phyloP scores from a whole-genome alignment of 1,139 yeast species.

The Magnusiomyces fungicola region DNA sequence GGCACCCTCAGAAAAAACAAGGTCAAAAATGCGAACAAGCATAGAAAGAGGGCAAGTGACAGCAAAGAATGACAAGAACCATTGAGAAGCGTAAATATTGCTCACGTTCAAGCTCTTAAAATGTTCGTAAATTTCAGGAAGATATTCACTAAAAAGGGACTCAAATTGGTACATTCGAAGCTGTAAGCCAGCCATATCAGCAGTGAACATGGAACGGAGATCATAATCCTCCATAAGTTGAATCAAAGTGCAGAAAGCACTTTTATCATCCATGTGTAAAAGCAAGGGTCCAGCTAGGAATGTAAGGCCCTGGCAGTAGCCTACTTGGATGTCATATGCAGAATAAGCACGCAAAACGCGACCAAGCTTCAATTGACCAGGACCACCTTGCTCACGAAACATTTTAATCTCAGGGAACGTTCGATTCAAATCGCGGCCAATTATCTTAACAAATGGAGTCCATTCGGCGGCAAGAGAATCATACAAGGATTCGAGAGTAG shows the following conservation, averaged over 20 bases:
- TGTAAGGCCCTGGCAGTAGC: slow-evolving; percentile 65
- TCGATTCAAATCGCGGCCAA: slow-evolving; percentile 53
- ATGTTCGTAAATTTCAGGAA: slow-evolving; percentile 43
- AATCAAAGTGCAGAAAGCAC: slow-evolving; percentile 49
- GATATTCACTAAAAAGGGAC: slow-evolving; percentile 36
- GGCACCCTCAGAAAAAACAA: slow-evolving; percentile 56
- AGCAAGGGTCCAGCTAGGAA: slow-evolving; percentile 59
- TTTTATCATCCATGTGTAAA: slow-evolving; percentile 43
- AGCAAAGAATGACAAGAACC: slow-evolving; percentile 62
- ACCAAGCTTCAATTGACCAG: slow-evolving; percentile 42
- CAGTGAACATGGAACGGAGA: slow-evolving; percentile 50
- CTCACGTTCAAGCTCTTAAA: slow-evolving; percentile 34
- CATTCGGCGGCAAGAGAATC: slow-evolving; percentile 37
- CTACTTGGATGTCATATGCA: slow-evolving; percentile 60
- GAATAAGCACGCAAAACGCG: slow-evolving; percentile 59
- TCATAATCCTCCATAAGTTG: slow-evolving; percentile 58
- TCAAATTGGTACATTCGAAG: slow-evolving; percentile 51
- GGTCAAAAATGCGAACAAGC: slow-evolving; percentile 49
- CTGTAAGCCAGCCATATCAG: slow-evolving; percentile 51
- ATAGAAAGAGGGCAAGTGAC: slow-evolving; percentile 51
- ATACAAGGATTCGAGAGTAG: slow-evolving; percentile 34
- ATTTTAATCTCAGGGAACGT: slow-evolving; percentile 54
- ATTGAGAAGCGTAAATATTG: slow-evolving; percentile 41
- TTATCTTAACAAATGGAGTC: slow-evolving; percentile 45
- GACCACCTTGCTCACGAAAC: slow-evolving; percentile 43